phyloP scores from a whole-genome alignment of 1,284 basidiomycete genomes.

The Rugosomyces carneus region DNA sequence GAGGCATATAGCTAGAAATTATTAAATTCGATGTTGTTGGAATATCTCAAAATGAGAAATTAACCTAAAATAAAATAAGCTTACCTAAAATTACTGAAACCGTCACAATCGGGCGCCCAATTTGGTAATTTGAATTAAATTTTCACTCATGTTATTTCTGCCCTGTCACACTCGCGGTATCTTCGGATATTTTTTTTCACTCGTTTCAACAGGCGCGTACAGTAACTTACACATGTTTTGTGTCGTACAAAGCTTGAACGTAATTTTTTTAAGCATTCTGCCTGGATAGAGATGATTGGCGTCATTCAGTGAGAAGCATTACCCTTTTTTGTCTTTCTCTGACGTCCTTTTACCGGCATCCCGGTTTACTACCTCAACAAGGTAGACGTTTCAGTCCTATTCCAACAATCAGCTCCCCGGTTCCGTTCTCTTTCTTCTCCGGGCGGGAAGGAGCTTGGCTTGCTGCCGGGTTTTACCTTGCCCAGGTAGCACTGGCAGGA shows the following conservation, averaged over 20 bases:
- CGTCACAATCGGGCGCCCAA: not conserved
- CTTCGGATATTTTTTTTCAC: not conserved
- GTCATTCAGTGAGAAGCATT: not conserved
- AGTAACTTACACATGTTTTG: not conserved
- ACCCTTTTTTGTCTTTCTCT: not conserved
- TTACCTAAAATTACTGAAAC: not conserved
- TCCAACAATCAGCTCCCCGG: no score
- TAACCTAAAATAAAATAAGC: not conserved
- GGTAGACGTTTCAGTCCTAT: no score
- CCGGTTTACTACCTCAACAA: no score
- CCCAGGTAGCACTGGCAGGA: no score
- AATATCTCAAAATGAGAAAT: no score
- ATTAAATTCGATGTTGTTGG: not conserved
- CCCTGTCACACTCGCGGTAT: not conserved
- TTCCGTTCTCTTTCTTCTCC: no score
- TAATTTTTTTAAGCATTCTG: not conserved
- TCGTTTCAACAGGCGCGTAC: no score
- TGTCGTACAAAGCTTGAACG: not conserved
- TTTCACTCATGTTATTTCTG: not conserved
- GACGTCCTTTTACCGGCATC: not conserved
- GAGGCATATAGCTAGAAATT: not conserved
- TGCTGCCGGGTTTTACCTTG: no score
- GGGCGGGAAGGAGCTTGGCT: no score
- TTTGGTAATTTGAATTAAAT: not conserved
- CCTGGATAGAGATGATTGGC: not conserved